Base-by-base conservation (phyloP, 2,329 filamentous ascomycete genomes). In the Magnaporthiopsis poae region DNA sequence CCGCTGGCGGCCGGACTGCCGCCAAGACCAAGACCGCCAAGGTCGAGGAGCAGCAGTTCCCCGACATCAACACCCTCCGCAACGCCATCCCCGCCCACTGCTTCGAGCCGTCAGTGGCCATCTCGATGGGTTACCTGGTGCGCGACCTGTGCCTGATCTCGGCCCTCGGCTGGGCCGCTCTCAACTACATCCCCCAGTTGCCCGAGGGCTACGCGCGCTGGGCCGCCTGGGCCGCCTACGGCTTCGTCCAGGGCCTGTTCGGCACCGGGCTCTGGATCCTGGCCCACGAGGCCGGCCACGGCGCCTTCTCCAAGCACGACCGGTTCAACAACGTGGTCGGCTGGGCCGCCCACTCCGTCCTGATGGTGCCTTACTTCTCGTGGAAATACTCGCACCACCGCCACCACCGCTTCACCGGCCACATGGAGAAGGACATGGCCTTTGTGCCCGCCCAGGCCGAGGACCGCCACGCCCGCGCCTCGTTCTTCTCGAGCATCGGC, bases 301-400 rank as follows among this genome's bases (percentile, higher is more conserved):
- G 85, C 25, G 86, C 87, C 63, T 88, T 90, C 74, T 88, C 85
- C n/a, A 75, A 77, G 29, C 80, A 84, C 74, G 77, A 77, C 63
- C 73, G 71, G 39, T 73, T 89, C 69, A 90, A 90, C 75, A 82
- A 88, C 72, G 36, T 90, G 33, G 92, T 95, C 67, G 94, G 94
- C 74, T 97, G 91, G 91, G 78, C 96, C 76, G 86, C 91, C 35
- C 75, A 76, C 70, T 75, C 74, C 12, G 62, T 71, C 18, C 71
- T 76, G 29, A 69, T 76, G 67, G 94, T 89, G 2, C 89, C 89
- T 3, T 91, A 88, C 78, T 90, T 90, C 78, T 86, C 84, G 63
- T 91, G 88, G 88, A 87, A 89, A 77, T 86, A 86, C 74, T 87
- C 84, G 39, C 89, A 91, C 75, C 82, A 83, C 68, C 83, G 88